Evolutionary conservation across 2,329 filamentous ascomycete species (phyloP).

Genomic region (Fusarium sp.): DNA sequence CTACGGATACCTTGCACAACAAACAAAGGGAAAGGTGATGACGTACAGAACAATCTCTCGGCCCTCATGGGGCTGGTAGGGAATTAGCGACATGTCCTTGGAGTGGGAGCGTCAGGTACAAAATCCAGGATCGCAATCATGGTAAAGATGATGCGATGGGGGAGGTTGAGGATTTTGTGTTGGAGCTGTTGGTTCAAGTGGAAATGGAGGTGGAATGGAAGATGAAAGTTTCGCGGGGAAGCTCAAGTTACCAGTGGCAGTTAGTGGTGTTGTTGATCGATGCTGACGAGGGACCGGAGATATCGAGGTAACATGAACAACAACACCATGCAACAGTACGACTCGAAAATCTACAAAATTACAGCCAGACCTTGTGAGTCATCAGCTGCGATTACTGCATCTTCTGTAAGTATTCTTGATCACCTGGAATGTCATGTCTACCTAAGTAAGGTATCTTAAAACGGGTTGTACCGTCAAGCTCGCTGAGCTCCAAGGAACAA

Average conservation of each 20-base stretch:
- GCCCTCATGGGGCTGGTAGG: slow-evolving; percentile 77
- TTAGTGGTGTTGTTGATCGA: slow-evolving; percentile 20
- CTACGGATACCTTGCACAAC: not conserved
- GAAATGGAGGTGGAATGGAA: slow-evolving; percentile 8
- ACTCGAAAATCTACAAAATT: not conserved
- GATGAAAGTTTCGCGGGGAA: slow-evolving; percentile 20
- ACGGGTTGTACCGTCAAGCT: too few relatives aligned
- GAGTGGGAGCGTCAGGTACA: slow-evolving; percentile 26
- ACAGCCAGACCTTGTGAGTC: not conserved
- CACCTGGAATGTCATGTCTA: too few relatives aligned
- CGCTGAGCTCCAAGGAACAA: rapidly evolving
- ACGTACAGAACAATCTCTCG: slow-evolving; percentile 84
- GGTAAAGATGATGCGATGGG: slow-evolving; percentile 21
- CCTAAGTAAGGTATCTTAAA: too few relatives aligned
- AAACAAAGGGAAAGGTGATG: slow-evolving; percentile 49
- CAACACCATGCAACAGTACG: not conserved
- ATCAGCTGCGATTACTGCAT: too few relatives aligned
- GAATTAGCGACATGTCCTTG: slow-evolving; percentile 72
- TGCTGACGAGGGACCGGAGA: slow-evolving; percentile 12
- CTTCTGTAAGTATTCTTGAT: not conserved
- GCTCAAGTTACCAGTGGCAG: not conserved
- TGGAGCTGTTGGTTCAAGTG: not conserved
- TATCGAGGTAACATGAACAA: slow-evolving; percentile 6
- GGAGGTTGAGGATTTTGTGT: not conserved
- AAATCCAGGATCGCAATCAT: slow-evolving; percentile 39